These are phyloP conservation scores for Boletus patriciae DNA, from an alignment of 768 basidiomycete genomes.

Conservation along the genomic window DNA sequence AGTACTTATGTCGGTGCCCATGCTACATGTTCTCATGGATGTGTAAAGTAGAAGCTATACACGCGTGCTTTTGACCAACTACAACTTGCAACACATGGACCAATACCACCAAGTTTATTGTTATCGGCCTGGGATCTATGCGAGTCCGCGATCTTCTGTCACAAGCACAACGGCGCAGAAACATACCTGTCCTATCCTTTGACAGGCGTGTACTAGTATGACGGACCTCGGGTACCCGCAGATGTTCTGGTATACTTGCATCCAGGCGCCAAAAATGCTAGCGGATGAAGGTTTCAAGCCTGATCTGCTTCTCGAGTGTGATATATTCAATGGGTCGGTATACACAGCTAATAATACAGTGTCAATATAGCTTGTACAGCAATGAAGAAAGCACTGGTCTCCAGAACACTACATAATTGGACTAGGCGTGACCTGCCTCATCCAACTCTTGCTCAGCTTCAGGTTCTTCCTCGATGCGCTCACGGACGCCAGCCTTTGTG, in stretches of 20 bases:
- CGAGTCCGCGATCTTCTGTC: not conserved
- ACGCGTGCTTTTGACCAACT: not conserved
- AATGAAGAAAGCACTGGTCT: slow-evolving; percentile 5
- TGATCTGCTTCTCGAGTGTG: not conserved
- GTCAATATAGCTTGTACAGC: slow-evolving; percentile 4
- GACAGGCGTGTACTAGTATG: not conserved
- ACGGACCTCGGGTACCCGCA: too few species aligned
- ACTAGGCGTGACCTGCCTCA: slow-evolving; percentile 9
- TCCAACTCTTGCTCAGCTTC: slow-evolving; percentile 63
- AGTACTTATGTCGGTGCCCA: not conserved
- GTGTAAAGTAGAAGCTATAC: not conserved
- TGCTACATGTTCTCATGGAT: slow-evolving; percentile 3
- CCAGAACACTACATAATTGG: not conserved
- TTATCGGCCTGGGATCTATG: not conserved
- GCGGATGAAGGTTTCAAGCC: not conserved
- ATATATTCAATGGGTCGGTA: slow-evolving; percentile 2
- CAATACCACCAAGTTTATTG: not conserved
- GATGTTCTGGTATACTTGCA: not conserved
- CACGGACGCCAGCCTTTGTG: slow-evolving; percentile 48
- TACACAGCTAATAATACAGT: slow-evolving; percentile 15
- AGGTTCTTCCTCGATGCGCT: slow-evolving; percentile 68
- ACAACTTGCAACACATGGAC: not conserved
- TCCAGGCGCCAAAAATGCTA: not conserved
- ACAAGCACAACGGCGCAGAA: not conserved
- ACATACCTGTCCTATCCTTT: not conserved